Evolutionary conservation across 2,329 filamentous ascomycete species (phyloP).

Genomic region (Boeremia exigua): DNA sequence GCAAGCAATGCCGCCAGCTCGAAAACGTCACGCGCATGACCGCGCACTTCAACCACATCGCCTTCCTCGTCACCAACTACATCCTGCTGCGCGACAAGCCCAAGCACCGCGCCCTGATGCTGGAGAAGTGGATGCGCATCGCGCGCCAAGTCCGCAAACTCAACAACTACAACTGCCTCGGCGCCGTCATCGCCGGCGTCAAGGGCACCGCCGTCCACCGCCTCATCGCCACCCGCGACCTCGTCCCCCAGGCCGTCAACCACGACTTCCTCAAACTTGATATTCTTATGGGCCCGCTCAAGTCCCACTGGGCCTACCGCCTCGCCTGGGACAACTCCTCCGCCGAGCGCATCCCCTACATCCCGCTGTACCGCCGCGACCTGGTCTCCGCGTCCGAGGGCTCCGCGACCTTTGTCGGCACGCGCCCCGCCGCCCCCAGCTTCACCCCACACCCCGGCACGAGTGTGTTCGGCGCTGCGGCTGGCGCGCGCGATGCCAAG

Average conservation of each 20-base stretch:
- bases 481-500: constrained; percentile 48
- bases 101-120: constrained; percentile 87
- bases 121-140: constrained; percentile 96
- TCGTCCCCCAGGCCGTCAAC: constrained; percentile 73
- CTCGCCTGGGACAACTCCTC: constrained; percentile 96
- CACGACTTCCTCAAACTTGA: constrained; percentile 89
- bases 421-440: constrained; percentile 36
- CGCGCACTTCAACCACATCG: constrained; percentile 72
- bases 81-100: constrained; percentile 87
- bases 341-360: constrained; percentile 87
- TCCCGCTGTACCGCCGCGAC: constrained; percentile 87
- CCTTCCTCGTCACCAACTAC: constrained; percentile 61
- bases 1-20: constrained; percentile 77
- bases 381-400: constrained; percentile 91
- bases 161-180: constrained; percentile 96
- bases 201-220: constrained; percentile 87
- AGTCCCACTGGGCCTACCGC: constrained; percentile 94
- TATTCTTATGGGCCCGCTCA: constrained; percentile 90
- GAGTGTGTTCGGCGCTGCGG: constrained; percentile 40
- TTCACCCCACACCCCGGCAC: constrained; percentile 45
- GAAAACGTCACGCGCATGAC: constrained; percentile 95
- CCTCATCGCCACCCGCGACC: constrained; percentile 76
- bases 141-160: constrained; percentile 82
- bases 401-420: constrained; percentile 83
- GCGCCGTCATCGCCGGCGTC: constrained; percentile 91